Evolutionary conservation across 2,329 filamentous ascomycete species (phyloP).

Genomic region (Penicillium olsonii): DNA sequence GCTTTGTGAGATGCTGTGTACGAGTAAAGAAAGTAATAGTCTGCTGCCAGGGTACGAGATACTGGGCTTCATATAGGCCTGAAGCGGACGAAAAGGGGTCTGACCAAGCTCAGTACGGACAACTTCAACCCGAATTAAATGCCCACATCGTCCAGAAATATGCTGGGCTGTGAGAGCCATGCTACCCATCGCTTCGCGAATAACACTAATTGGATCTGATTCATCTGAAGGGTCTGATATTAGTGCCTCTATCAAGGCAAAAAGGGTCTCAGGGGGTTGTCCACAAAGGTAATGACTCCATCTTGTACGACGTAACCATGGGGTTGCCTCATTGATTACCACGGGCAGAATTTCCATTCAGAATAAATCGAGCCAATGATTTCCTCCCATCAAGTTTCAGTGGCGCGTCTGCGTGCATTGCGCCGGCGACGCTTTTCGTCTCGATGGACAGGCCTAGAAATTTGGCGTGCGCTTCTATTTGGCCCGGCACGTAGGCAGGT

Average conservation of each 20-base stretch:
- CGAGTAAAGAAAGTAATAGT: slow-evolving; percentile 14
- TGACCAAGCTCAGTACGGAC: not conserved
- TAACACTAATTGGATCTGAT: not conserved
- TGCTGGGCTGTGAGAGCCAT: not conserved
- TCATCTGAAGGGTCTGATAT: too few species aligned
- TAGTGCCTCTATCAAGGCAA: too few species aligned
- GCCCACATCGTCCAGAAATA: not conserved
- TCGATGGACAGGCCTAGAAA: slow-evolving; percentile 37
- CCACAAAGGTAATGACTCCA: too few species aligned
- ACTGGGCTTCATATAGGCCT: not conserved
- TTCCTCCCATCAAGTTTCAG: slow-evolving; percentile 45
- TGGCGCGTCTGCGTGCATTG: slow-evolving; percentile 54
- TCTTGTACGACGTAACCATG: too few species aligned
- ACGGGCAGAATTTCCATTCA: not conserved
- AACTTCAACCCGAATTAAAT: not conserved
- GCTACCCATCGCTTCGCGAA: not conserved
- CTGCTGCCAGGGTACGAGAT: slow-evolving; percentile 8
- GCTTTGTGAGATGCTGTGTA: slow-evolving; percentile 1
- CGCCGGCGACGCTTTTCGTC: slow-evolving; percentile 44
- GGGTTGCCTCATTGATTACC: not conserved
- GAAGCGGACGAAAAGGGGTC: not conserved
- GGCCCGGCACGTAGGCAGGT: slow-evolving; percentile 37
- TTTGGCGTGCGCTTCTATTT: slow-evolving; percentile 37
- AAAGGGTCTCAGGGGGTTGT: too few species aligned
- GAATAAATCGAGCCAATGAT: slow-evolving; percentile 36